These are phyloP conservation scores for Saturnispora gosingensis DNA, from an alignment of 805 yeast genomes.

Conservation along the genomic window DNA sequence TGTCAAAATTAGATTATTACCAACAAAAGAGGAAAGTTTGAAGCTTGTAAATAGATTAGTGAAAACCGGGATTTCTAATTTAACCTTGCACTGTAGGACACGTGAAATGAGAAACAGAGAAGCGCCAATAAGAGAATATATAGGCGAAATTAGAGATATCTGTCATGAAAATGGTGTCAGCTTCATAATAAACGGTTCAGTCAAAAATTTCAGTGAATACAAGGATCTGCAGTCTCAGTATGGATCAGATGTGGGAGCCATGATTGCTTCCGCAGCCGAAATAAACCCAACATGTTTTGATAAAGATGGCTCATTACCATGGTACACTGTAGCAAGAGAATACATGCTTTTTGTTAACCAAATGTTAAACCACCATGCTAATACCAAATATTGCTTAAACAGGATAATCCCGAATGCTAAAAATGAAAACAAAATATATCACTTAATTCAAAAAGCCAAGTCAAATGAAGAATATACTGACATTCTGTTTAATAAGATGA, in stretches of 20 bases:
- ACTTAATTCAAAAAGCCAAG: slow-evolving; percentile 46
- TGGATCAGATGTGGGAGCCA: slow-evolving; percentile 67
- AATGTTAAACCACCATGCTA: slow-evolving; percentile 56
- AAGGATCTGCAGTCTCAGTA: slow-evolving; percentile 39
- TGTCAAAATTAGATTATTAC: slow-evolving; percentile 79
- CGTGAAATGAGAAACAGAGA: slow-evolving; percentile 84
- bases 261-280: slow-evolving; percentile 93
- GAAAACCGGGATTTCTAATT: slow-evolving; percentile 71
- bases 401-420: slow-evolving; percentile 55
- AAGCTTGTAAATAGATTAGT: slow-evolving; percentile 48
- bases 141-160: slow-evolving; percentile 50
- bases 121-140: slow-evolving; percentile 61
- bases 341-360: slow-evolving; percentile 44
- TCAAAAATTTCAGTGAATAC: slow-evolving; percentile 24
- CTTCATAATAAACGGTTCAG: slow-evolving; percentile 75
- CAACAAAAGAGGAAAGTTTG: slow-evolving; percentile 51
- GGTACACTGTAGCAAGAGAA: slow-evolving; percentile 48
- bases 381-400: slow-evolving; percentile 72
- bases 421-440: slow-evolving; percentile 38
- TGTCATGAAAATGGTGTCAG: slow-evolving; percentile 58
- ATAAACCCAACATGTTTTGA: slow-evolving; percentile 71
- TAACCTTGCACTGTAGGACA: slow-evolving; percentile 90
- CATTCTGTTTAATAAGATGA: slow-evolving; percentile 27
- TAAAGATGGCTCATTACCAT: slow-evolving; percentile 34
- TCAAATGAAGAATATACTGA: slow-evolving; percentile 40